phyloP scores from a whole-genome alignment of 331 rosid genomes.

The Telfairia occidentalis region DNA sequence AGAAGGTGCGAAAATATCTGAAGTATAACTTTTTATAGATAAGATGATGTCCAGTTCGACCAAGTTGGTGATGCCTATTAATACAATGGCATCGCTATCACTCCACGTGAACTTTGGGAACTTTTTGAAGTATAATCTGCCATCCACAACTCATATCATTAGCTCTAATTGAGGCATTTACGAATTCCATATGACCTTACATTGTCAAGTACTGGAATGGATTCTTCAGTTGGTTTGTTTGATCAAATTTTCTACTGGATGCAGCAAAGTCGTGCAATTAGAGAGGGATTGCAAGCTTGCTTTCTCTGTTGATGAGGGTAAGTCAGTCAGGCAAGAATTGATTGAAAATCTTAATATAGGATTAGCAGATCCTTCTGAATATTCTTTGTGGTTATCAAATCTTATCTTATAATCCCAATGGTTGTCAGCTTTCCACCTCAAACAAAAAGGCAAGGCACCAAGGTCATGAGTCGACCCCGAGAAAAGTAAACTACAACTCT shows the following conservation, averaged over 20 bases:
- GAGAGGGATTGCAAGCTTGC: not conserved
- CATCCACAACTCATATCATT: not conserved
- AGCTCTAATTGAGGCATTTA: not conserved
- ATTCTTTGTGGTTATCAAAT: conserved; percentile 1
- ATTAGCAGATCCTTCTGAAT: not conserved
- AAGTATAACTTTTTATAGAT: not conserved
- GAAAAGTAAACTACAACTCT: not conserved
- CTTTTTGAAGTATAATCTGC: not conserved
- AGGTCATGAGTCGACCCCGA: not conserved
- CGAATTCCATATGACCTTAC: not conserved
- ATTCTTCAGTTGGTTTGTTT: not conserved
- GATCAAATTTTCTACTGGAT: not conserved
- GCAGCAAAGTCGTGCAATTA: not conserved
- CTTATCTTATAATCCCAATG: not conserved
- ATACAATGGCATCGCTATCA: not conserved
- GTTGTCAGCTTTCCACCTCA: conserved; percentile 11
- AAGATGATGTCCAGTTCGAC: not conserved
- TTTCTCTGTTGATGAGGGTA: not conserved
- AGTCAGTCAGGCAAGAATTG: not conserved
- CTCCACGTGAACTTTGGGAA: not conserved
- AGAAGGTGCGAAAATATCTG: not conserved
- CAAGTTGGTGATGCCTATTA: conserved; percentile 5
- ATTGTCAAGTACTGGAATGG: not conserved
- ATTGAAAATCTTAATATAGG: not conserved
- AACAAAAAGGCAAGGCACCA: not conserved